Base-by-base conservation (phyloP, 495 filamentous ascomycete species). In the Trichoderma reesei region DNA sequence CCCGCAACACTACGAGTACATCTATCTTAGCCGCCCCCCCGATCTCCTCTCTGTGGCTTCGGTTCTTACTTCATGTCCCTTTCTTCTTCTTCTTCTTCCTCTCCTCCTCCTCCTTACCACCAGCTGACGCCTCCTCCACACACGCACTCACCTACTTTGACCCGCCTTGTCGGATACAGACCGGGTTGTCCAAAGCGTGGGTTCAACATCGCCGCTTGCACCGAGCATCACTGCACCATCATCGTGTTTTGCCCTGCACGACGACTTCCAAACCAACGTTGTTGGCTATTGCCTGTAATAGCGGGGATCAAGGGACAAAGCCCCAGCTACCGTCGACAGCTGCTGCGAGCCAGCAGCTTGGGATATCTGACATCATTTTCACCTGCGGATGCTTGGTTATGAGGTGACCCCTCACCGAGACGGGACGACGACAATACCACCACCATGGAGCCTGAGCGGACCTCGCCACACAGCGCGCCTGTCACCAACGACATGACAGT, bases 361-460 rank as follows among this genome's bases (percentile, higher is more conserved):
- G 44, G 8, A 48, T 20, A 48, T 16, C 2, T 44, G 5, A 26
- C 51, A 56, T 18, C 46, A 16, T 14, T 14, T 16, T 16, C 51
- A 10, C 51, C 51, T 33, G 31, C 51, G 51, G 34, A 56, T 56
- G 51, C 33, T 14, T 56, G 33, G 51, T 56, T 56, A 56, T 56
- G 51, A 31, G 51, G 51, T 33, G 26, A 56, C 51, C 31, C 31
- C 51, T 34, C 31, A 56, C 51, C 14, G 26, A n/a, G 18, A 20
- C 14, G 18, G 14, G 51, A 56, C 51, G 51, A 56, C 51, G 51
- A 56, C 51, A 26, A 56, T 26, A 26, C 26, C 31, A 56, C 51
- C 51, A 34, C 51, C 10, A 56, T 56, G 51, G 20, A 56, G 51
- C 51, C 20, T 33, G 20, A 34, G 51, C 20, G 26, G 2, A 34